phyloP scores from a whole-genome alignment of 345 rosid species.

The Eucalyptus curtisii region DNA sequence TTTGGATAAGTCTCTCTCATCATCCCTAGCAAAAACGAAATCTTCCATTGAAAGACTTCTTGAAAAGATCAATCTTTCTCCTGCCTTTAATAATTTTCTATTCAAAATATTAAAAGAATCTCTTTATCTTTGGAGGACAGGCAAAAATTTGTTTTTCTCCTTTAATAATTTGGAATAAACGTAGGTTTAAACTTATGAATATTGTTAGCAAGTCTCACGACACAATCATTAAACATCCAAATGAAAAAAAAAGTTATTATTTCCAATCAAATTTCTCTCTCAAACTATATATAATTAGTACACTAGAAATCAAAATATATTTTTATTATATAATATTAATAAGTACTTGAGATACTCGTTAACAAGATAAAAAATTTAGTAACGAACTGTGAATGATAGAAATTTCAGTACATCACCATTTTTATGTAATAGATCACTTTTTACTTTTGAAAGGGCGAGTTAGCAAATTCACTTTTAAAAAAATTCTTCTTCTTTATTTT shows the following conservation, averaged over 20 bases:
- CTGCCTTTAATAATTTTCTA: background rate
- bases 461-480: background rate
- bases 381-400: background rate
- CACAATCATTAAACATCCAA: background rate
- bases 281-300: background rate
- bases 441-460: background rate
- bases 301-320: background rate
- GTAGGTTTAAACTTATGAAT: background rate
- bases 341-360: background rate
- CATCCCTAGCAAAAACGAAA: background rate
- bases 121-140: background rate
- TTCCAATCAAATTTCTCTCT: background rate
- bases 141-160: background rate
- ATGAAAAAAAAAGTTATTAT: background rate
- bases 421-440: background rate
- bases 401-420: background rate
- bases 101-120: background rate
- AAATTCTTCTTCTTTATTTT: background rate
- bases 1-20: background rate
- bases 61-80: background rate
- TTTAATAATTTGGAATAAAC: background rate
- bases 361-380: background rate
- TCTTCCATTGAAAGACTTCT: background rate
- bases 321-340: too few species aligned
- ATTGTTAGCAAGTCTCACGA: background rate